A percentile compares a stretch with the other conserved stretches of the same genome.
These are phyloP conservation scores for Arxiozyma slooffiae DNA, from an alignment of 1,139 yeast species.

Conservation along the genomic window DNA sequence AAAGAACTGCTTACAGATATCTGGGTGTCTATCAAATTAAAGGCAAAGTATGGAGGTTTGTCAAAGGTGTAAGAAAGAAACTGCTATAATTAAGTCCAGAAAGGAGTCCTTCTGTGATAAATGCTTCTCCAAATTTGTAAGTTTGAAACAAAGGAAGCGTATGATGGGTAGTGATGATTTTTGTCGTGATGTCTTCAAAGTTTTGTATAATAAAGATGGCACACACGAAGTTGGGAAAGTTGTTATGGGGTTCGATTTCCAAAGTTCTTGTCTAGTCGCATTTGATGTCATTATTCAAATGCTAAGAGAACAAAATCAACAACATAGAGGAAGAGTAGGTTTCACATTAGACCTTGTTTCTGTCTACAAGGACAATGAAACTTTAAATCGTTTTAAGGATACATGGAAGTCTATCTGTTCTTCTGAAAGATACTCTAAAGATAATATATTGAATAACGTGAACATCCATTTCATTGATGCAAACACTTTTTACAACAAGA, in stretches of 20 bases:
- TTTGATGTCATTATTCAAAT: slow-evolving; percentile 57
- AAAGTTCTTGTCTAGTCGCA: slow-evolving; percentile 55
- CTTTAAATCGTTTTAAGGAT: slow-evolving; percentile 15
- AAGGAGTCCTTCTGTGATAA: slow-evolving; percentile 59
- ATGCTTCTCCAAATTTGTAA: slow-evolving; percentile 66
- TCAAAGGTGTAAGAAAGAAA: slow-evolving; percentile 43
- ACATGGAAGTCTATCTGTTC: slow-evolving; percentile 16
- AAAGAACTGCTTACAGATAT: too few species aligned
- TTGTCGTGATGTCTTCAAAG: slow-evolving; percentile 53
- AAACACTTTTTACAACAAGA: slow-evolving; percentile 29
- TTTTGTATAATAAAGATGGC: slow-evolving; percentile 28
- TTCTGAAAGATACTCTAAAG: slow-evolving; percentile 16
- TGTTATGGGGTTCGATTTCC: slow-evolving; percentile 35
- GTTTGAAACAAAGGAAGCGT: slow-evolving; percentile 71
- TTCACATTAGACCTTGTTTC: slow-evolving; percentile 50
- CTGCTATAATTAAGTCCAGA: slow-evolving; percentile 46
- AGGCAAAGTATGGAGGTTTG: slow-evolving; percentile 9
- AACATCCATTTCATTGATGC: slow-evolving; percentile 35
- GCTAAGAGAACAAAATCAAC: slow-evolving; percentile 47
- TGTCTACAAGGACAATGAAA: slow-evolving; percentile 13
- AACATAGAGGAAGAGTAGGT: slow-evolving; percentile 60
- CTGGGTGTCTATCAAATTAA: too few species aligned
- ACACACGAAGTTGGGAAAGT: slow-evolving; percentile 15
- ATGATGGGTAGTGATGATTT: slow-evolving; percentile 67
- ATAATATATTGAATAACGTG: slow-evolving; percentile 19